A percentile compares a stretch with the other conserved stretches of the same genome.
Conservation (phyloP, 805 yeast species). For the Helenozyma rhizophorensis region DNA sequence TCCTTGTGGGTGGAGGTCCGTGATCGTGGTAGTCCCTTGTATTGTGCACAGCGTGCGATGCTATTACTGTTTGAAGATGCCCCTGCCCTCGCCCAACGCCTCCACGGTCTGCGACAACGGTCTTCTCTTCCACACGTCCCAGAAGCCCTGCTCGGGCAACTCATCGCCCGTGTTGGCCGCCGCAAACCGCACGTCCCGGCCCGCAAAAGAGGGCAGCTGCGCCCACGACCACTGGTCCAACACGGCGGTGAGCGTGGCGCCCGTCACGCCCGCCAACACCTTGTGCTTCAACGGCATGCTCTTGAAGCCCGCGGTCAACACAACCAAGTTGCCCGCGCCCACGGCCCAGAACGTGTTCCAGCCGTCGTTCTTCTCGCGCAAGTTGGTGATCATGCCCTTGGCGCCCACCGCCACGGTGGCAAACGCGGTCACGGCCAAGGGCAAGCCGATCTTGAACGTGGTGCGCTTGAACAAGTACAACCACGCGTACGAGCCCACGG, state of each 20-base stretch:
- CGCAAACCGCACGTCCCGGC: slow-evolving; percentile 33
- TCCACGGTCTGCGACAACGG: slow-evolving; percentile 77
- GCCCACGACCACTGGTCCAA: slow-evolving; percentile 39
- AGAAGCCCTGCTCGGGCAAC: slow-evolving; percentile 46
- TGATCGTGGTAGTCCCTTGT: too few species aligned
- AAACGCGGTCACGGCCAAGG: slow-evolving; percentile 36
- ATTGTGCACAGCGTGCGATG: too few species aligned
- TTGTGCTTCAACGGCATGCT: slow-evolving; percentile 40
- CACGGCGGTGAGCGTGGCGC: slow-evolving; percentile 35
- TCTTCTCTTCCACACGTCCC: slow-evolving; percentile 78
- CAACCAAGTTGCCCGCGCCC: slow-evolving; percentile 44
- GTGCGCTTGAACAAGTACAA: slow-evolving; percentile 41
- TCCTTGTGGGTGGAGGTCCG: too few species aligned
- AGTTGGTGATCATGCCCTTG: slow-evolving; percentile 48
- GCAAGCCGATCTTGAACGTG: slow-evolving; percentile 38
- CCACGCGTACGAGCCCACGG: slow-evolving; percentile 46
- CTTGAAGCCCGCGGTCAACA: slow-evolving; percentile 42
- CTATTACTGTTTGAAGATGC: slow-evolving; percentile 40
- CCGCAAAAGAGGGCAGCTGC: slow-evolving; percentile 36
- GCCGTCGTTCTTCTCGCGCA: slow-evolving; percentile 60
- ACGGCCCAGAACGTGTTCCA: slow-evolving; percentile 65
- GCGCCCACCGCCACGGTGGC: slow-evolving; percentile 51
- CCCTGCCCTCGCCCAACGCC: slow-evolving; percentile 67
- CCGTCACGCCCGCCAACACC: slow-evolving; percentile 35
- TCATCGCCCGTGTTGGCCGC: slow-evolving; percentile 37